Evolutionary conservation across 2,329 filamentous ascomycete species (phyloP).

Genomic region (Fusarium sp.): DNA sequence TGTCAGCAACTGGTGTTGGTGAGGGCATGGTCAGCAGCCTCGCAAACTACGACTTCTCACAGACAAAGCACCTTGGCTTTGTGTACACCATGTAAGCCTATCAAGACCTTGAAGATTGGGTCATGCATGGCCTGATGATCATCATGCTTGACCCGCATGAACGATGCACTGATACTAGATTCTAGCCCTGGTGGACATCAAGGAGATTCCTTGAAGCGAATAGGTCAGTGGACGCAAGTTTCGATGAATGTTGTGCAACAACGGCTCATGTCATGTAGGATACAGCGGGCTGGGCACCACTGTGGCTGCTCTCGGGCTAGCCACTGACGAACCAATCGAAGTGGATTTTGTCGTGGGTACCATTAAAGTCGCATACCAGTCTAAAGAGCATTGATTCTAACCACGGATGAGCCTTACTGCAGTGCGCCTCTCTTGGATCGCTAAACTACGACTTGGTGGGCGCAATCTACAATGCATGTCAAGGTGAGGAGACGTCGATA

Average conservation of each 20-base stretch:
- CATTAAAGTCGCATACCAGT: slow-evolving; percentile 25
- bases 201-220: slow-evolving; percentile 43
- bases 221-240: slow-evolving; percentile 44
- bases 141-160: slow-evolving; percentile 8
- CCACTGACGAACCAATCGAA: slow-evolving; percentile 64
- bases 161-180: slow-evolving; percentile 26
- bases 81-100: slow-evolving; percentile 80
- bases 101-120: background rate
- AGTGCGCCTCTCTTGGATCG: slow-evolving; percentile 85
- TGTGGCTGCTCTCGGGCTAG: slow-evolving; percentile 71
- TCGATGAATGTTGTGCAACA: slow-evolving; percentile 19
- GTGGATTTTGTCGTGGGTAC: slow-evolving; percentile 77
- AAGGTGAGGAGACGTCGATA: slow-evolving; percentile 54
- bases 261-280: slow-evolving; percentile 59
- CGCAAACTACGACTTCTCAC: slow-evolving; percentile 81
- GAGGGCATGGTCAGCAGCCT: slow-evolving; percentile 74
- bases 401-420: slow-evolving; percentile 17
- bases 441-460: slow-evolving; percentile 75
- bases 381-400: slow-evolving; percentile 30
- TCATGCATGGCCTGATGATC: slow-evolving; percentile 7
- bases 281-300: slow-evolving; percentile 78
- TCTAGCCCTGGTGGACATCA: slow-evolving; percentile 51
- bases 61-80: slow-evolving; percentile 78
- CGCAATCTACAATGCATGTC: slow-evolving; percentile 64
- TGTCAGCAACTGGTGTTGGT: slow-evolving; percentile 73